Evolutionary conservation across 1,139 yeast genomes (phyloP), one percentile per base, ranked within the genome.

Genomic region (Suhomyces panamericanus): DNA sequence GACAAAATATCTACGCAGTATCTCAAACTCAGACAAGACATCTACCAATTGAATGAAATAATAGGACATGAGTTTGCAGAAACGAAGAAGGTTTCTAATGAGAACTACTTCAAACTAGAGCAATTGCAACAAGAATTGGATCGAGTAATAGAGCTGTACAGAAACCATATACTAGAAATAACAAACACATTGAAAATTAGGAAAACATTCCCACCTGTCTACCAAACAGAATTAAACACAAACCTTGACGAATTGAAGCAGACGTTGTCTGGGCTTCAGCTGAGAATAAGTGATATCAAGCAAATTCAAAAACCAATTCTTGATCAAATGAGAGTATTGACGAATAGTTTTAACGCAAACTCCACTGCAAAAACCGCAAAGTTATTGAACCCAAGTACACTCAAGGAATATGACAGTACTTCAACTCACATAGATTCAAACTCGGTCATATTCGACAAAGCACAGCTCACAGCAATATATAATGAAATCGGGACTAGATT

Each of bases 241-340:
- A 58, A 66, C 41, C 59, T 58, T 39, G 61, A 59, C 14, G 42
- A 39, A 12, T 53, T 71, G 15, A 38, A 52, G 8, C 46, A 43
- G 3, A 54, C 55, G 16, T 58, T 64, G 42, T 38, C 53, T 2
- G 42, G 43, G 4, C 49, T 67, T 4, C 51, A 56, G 22, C 50
- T 54, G 14, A 62, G 59, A 24, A 61, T 70, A 14, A 55, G 53
- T n/a, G 58, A 62, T 27, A 61, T 70, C 35, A 58, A 57, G 36
- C 58, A 61, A 11, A 59, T 64, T 3, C 71, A 72, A 46, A 59
- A 68, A 42, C 78, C 78, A 1, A 52, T 70, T 17, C 54, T 73
- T 34, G 70, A 69, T 27, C 59, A 69, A 40, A 69, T 73, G 65
- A 59, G 58, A 15, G 39, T 44, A 11, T 51, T 72, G 34, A 59